Evolutionary conservation across 2,329 filamentous ascomycete genomes (phyloP).

Genomic region (Cladosporium sp.): DNA sequence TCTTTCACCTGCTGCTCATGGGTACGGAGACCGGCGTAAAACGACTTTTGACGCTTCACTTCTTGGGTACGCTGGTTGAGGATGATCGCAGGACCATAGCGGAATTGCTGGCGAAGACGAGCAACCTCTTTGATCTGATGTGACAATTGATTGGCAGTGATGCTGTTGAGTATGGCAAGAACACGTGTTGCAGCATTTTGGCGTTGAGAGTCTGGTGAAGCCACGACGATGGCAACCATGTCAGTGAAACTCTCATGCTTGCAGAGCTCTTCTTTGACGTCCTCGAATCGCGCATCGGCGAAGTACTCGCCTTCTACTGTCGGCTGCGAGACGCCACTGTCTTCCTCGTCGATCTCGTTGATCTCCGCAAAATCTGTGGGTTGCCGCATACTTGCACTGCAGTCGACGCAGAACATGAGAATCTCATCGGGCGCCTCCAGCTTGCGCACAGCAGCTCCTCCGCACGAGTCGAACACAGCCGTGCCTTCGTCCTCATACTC

Average conservation of each 20-base stretch:
- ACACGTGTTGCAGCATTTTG: slow-evolving; percentile 1
- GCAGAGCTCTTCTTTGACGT: slow-evolving; percentile 30
- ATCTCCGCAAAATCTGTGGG: slow-evolving; percentile 36
- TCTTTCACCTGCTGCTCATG: slow-evolving; percentile 31
- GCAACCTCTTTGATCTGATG: background rate
- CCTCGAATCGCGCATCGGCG: slow-evolving; percentile 23
- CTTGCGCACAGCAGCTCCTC: slow-evolving; percentile 30
- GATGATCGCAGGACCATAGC: background rate
- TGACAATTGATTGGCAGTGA: background rate
- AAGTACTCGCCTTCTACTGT: slow-evolving; percentile 20
- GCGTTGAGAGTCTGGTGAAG: slow-evolving; percentile 15
- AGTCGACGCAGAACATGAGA: slow-evolving; percentile 39
- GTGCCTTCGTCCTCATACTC: slow-evolving; percentile 37
- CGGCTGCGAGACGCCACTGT: background rate
- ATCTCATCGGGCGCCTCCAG: slow-evolving; percentile 38
- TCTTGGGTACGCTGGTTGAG: background rate
- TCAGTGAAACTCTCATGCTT: slow-evolving; percentile 34
- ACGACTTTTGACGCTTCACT: background rate
- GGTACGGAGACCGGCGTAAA: slow-evolving; percentile 19
- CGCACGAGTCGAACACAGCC: slow-evolving; percentile 38
- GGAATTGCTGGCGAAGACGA: background rate
- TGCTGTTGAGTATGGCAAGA: background rate
- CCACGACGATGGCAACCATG: slow-evolving; percentile 31
- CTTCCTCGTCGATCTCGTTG: slow-evolving; percentile 21
- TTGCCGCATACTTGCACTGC: slow-evolving; percentile 35